Percentiles rank a stretch among this genome's conserved stretches.
These are phyloP conservation scores for Trichoderma sp. DNA, from an alignment of 2,329 filamentous ascomycete genomes.

Conservation along the genomic window DNA sequence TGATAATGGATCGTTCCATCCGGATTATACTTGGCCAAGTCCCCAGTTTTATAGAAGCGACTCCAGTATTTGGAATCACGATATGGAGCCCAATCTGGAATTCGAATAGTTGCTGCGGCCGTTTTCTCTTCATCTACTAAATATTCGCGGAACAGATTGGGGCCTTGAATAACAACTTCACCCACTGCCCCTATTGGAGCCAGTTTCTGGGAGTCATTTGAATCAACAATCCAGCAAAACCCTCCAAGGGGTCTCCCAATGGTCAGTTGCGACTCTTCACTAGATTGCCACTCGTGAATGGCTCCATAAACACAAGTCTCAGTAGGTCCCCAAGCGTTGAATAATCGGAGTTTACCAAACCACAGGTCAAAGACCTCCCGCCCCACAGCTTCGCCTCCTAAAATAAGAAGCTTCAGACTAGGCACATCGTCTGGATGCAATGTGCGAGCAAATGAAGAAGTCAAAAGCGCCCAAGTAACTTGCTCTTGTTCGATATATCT, in stretches of 20 bases:
- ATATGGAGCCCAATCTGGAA: background rate
- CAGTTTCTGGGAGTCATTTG: background rate
- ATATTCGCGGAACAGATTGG: constrained; percentile 11
- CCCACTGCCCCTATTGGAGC: constrained; percentile 9
- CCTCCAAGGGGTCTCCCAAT: constrained; percentile 6
- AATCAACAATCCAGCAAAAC: constrained; percentile 17
- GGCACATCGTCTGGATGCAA: background rate
- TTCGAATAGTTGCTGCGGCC: background rate
- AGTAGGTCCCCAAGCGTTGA: constrained; percentile 9
- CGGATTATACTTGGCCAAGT: constrained; percentile 2
- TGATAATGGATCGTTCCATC: background rate
- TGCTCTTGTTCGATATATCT: background rate
- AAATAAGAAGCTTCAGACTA: background rate
- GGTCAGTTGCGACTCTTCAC: background rate
- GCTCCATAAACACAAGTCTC: constrained; percentile 15
- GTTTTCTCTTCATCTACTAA: background rate
- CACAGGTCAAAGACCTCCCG: constrained; percentile 3
- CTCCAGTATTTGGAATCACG: background rate
- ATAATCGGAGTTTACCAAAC: background rate
- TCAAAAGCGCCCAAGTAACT: constrained; percentile 5
- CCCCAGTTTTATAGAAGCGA: constrained; percentile 12
- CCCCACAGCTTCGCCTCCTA: background rate
- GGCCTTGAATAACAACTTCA: constrained; percentile 14
- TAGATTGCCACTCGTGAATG: background rate
- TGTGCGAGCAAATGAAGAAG: constrained; percentile 1